Evolutionary conservation across 208 protist species (phyloP), one percentile per base, ranked within the genome.

Genomic region (Herpetomonas tarakana): DNA sequence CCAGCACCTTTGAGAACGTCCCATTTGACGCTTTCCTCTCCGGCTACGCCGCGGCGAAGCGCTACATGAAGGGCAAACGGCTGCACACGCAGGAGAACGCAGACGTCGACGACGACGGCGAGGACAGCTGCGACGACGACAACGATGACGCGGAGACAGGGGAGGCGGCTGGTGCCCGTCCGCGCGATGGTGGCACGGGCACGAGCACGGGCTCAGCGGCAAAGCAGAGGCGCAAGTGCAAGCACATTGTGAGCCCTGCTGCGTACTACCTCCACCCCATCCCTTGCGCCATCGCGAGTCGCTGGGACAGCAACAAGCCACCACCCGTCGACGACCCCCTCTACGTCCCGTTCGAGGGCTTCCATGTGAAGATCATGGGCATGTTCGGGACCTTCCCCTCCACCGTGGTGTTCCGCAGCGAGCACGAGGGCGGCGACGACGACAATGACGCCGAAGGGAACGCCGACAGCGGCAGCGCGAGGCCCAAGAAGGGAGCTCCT

Each of bases 321-420:
- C 63, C 56, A 38, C 54, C 79, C 3, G 64, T 71, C 9, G 81
- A 83, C 27, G 68, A 81, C 56, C 65, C 69, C 2, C 46, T 71
- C 50, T 86, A 78, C 64, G 78, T 85, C 4, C 58, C 51, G 30
- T 88, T 92, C 58, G 73, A 83, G 18, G 71, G 59, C 26, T 75
- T 57, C 0, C 77, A 82, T 30, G 75, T 92, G 52, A 88, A 84
- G 45, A 68, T 92, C 25, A 75, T 92, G 67, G 85, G 85, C n/a
- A 89, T 88, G 81, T 92, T 92, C 50, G 85, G 85, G 38, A 61
- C 87, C 27, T 74, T 88, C 52, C 81, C 85, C 0, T 45, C 66
- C n/a, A 88, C 84, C 3, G 54, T 91, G 7, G 60, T 50, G 2
- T 52, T 74, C 44, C 60, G 70, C 22, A 58, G 51, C 24, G 22